Evolutionary conservation across 129 eudicot genomes (phyloP).

Genomic region (Flaveria sonorensis): DNA sequence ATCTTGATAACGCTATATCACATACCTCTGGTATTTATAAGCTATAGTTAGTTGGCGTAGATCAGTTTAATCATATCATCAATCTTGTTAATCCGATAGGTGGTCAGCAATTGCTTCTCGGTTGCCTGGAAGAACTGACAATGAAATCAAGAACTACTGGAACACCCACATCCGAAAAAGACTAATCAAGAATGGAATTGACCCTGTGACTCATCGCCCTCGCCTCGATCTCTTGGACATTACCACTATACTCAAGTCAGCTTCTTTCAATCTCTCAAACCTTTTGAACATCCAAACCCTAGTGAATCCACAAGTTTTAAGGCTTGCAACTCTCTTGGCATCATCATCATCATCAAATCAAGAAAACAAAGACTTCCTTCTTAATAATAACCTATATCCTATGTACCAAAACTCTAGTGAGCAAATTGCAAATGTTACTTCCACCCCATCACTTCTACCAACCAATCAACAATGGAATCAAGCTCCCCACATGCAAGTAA

Average conservation of each 20-base stretch:
- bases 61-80: not conserved
- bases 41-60: not conserved
- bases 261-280: conserved; percentile 68
- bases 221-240: conserved; percentile 74
- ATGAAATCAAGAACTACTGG: conserved; percentile 83
- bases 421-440: conserved; percentile 30
- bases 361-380: conserved; percentile 42
- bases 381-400: conserved; percentile 32
- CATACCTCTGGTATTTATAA: no score
- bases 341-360: conserved; percentile 36
- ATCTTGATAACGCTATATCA: no score
- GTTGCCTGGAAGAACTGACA: conserved; percentile 78
- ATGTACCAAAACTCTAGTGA: conserved; percentile 42
- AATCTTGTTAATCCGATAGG: conserved; percentile 39
- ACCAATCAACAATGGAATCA: conserved; percentile 31
- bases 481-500: conserved; percentile 23
- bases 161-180: conserved; percentile 77
- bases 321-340: conserved; percentile 61
- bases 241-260: conserved; percentile 62
- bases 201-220: conserved; percentile 86
- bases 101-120: conserved; percentile 82
- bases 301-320: conserved; percentile 66
- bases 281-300: conserved; percentile 69
- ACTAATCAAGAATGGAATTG: conserved; percentile 68
- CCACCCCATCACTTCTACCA: conserved; percentile 26